phyloP scores from a whole-genome alignment of 2,329 filamentous ascomycete species.

The Coniochaeta ligniaria region DNA sequence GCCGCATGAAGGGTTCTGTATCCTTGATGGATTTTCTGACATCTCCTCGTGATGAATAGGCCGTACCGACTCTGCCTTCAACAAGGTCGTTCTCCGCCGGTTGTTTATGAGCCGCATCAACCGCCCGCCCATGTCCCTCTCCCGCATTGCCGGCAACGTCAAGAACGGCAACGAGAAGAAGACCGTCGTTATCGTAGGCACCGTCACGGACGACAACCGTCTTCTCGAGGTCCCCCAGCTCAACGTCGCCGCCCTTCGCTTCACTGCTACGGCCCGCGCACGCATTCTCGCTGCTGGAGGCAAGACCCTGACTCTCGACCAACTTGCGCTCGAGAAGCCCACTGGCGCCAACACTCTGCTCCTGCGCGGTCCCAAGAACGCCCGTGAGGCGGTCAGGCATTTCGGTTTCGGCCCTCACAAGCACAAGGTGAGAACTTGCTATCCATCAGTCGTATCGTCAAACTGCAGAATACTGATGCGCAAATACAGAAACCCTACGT shows the following conservation, averaged over 20 bases:
- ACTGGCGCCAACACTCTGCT: slow-evolving; percentile 96
- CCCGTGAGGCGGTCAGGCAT: slow-evolving; percentile 97
- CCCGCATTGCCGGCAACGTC: slow-evolving; percentile 72
- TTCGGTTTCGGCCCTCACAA: slow-evolving; percentile 98
- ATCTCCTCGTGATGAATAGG: slow-evolving; percentile 38
- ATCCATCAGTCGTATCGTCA: not conserved
- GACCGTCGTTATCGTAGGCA: slow-evolving; percentile 90
- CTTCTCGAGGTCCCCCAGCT: slow-evolving; percentile 86
- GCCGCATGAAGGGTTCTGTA: no score
- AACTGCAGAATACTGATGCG: slow-evolving; percentile 22
- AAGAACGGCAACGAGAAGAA: slow-evolving; percentile 62
- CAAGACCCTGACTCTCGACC: slow-evolving; percentile 91
- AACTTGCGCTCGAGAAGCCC: slow-evolving; percentile 90
- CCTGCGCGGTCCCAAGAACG: slow-evolving; percentile 96
- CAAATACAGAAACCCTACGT: slow-evolving; percentile 79
- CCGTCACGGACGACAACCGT: slow-evolving; percentile 97
- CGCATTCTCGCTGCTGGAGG: slow-evolving; percentile 90
- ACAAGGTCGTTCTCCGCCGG: slow-evolving; percentile 96
- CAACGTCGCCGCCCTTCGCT: slow-evolving; percentile 87
- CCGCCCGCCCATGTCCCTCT: slow-evolving; percentile 90
- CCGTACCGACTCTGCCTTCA: slow-evolving; percentile 96
- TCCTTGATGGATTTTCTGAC: no score
- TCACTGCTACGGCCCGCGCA: slow-evolving; percentile 92
- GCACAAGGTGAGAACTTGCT: slow-evolving; percentile 68
- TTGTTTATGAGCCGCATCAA: slow-evolving; percentile 99